Conservation (phyloP, 2,329 filamentous ascomycete species). For the Ophiostoma sp. region DNA sequence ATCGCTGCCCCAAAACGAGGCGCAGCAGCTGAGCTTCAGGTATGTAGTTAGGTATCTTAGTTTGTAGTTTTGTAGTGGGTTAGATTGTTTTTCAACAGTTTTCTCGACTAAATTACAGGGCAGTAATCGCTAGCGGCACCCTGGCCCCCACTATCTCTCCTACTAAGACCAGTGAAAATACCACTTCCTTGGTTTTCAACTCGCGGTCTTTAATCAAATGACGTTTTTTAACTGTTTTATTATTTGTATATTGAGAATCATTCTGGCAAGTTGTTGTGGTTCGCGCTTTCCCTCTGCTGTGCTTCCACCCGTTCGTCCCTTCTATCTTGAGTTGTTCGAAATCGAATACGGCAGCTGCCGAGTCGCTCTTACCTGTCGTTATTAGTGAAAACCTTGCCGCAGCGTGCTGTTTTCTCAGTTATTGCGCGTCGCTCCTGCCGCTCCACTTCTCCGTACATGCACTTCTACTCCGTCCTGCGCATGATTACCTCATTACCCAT, state of each 20-base stretch:
- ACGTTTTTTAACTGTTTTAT: background rate
- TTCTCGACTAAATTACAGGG: too few species aligned
- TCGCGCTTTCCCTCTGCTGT: background rate
- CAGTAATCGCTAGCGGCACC: constrained; percentile 6
- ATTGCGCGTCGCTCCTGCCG: constrained; percentile 12
- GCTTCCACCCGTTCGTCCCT: constrained; percentile 2
- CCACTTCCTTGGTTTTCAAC: background rate
- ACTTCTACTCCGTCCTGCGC: background rate
- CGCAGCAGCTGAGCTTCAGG: constrained; percentile 20
- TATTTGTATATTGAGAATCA: background rate
- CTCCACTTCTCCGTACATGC: constrained; percentile 10
- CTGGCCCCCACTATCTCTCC: constrained; percentile 3
- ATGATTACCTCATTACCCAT: constrained; percentile 8
- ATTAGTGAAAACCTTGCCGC: background rate
- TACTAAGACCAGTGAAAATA: background rate
- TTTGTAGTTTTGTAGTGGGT: too few species aligned
- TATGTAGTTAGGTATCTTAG: too few species aligned
- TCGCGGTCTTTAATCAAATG: background rate
- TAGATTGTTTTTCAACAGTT: too few species aligned
- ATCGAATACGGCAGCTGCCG: background rate
- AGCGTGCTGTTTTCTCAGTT: background rate
- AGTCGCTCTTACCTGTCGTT: background rate
- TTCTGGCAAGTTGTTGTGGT: background rate
- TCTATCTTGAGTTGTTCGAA: background rate
- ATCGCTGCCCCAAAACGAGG: constrained; percentile 17